Percentiles rank a stretch among this genome's conserved stretches.
Evolutionary conservation across 441 rosid species (phyloP).

Genomic region (Francoa sonchifolia): DNA sequence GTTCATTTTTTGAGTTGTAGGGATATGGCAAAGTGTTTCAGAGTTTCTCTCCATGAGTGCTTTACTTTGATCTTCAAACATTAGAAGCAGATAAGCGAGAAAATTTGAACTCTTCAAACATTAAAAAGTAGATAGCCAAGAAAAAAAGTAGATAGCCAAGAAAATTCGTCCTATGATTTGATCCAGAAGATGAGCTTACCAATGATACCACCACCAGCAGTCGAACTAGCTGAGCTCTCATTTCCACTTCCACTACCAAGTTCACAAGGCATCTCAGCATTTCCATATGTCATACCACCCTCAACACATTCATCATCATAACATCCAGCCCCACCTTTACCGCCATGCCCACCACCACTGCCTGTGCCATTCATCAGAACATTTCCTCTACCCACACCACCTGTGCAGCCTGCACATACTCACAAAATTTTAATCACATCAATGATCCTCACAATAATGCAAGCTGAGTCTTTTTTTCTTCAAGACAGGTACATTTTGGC

Average conservation of each 20-base stretch:
- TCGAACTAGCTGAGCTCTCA: conserved; percentile 41
- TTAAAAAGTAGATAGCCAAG: too few species aligned
- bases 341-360: conserved; percentile 99
- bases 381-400: conserved; percentile 85
- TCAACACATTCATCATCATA: conserved; percentile 39
- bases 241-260: conserved; percentile 99
- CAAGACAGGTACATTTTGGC: conserved; percentile 7
- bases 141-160: too few species aligned
- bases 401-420: conserved; percentile 99
- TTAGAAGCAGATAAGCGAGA: too few species aligned
- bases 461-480: conserved; percentile 2
- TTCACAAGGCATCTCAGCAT: conserved; percentile 85
- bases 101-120: too few species aligned
- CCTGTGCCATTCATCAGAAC: conserved; percentile 63
- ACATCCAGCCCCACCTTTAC: conserved; percentile 82
- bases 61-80: too few species aligned
- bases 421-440: conserved; percentile 5
- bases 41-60: too few species aligned
- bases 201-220: conserved; percentile 93
- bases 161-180: too few species aligned
- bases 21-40: too few species aligned
- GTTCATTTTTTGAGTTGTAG: too few species aligned
- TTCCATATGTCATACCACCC: conserved; percentile 88
- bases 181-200: too few species aligned
- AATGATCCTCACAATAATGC: conserved; percentile 5